Percentiles rank a stretch among this genome's conserved stretches.
These are phyloP conservation scores for Phylloporus sp. DNA, from an alignment of 768 basidiomycete species.

Conservation along the genomic window DNA sequence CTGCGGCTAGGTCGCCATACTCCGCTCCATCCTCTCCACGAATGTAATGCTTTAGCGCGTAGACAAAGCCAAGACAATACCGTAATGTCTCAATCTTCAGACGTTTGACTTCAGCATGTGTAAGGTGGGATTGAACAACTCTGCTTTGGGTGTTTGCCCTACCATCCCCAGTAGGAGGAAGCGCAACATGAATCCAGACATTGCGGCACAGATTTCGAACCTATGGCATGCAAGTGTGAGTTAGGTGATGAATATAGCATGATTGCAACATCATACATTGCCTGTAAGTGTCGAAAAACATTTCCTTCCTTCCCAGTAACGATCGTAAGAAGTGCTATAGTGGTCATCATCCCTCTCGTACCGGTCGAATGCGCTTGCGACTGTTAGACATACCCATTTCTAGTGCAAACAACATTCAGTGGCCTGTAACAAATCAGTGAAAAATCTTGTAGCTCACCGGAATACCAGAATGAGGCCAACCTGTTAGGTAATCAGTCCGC, in stretches of 20 bases:
- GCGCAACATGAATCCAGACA: slow-evolving; percentile 75
- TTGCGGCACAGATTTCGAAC: slow-evolving; percentile 73
- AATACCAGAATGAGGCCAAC: slow-evolving; percentile 89
- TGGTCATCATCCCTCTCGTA: neutral
- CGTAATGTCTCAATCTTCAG: slow-evolving; percentile 70
- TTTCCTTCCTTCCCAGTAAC: slow-evolving; percentile 87
- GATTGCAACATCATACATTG: slow-evolving; percentile 38
- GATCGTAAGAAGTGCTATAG: slow-evolving; percentile 76
- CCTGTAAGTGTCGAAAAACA: slow-evolving; percentile 70
- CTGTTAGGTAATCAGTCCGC: slow-evolving; percentile 32
- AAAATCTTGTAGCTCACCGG: slow-evolving; percentile 43
- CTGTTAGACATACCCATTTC: slow-evolving; percentile 56
- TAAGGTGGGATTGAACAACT: slow-evolving; percentile 43
- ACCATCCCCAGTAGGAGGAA: slow-evolving; percentile 52
- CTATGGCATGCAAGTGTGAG: slow-evolving; percentile 23
- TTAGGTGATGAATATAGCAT: neutral
- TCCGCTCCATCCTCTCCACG: slow-evolving; percentile 78
- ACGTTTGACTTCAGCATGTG: slow-evolving; percentile 50
- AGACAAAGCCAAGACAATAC: slow-evolving; percentile 65
- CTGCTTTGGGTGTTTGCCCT: slow-evolving; percentile 48
- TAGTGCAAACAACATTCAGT: slow-evolving; percentile 21
- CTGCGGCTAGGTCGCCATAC: slow-evolving; percentile 60
- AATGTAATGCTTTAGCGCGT: slow-evolving; percentile 75
- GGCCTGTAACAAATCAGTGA: neutral
- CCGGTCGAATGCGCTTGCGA: neutral